Evolutionary conservation across 2,329 filamentous ascomycete species (phyloP).

Genomic region (Trichoderma guizhouense): DNA sequence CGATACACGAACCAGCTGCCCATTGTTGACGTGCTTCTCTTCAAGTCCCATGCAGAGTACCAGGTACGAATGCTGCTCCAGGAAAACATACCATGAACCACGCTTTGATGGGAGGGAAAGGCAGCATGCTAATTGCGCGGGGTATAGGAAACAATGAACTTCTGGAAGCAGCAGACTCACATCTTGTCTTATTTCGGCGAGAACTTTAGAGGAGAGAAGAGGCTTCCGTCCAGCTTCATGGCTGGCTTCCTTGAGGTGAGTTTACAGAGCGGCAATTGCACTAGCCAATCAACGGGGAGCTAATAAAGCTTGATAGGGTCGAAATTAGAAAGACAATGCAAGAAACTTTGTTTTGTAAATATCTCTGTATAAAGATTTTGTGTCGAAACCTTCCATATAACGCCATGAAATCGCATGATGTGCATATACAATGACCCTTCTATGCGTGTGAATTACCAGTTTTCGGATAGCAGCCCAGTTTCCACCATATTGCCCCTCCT

Average conservation of each 20-base stretch:
- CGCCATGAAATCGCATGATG: constrained; percentile 30
- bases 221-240: constrained; percentile 87
- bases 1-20: constrained; percentile 86
- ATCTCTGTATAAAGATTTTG: constrained; percentile 30
- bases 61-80: constrained; percentile 59
- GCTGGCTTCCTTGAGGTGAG: constrained; percentile 89
- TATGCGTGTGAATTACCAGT: constrained; percentile 24
- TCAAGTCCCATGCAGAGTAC: constrained; percentile 89
- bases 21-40: constrained; percentile 84
- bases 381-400: constrained; percentile 30
- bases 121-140: constrained; percentile 9
- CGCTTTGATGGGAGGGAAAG: not conserved
- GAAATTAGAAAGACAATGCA: constrained; percentile 46
- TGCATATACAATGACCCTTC: constrained; percentile 18
- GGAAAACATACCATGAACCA: not conserved
- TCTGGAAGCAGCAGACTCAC: constrained; percentile 96
- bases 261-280: constrained; percentile 13
- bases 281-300: not conserved
- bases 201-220: constrained; percentile 69
- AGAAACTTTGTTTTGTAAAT: constrained; percentile 34
- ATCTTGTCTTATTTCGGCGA: constrained; percentile 97
- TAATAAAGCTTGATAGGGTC: constrained; percentile 42
- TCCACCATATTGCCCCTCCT: constrained; percentile 14
- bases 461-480: not conserved
- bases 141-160: constrained; percentile 90